Percentiles rank a stretch among this genome's conserved stretches.
phyloP scores from a whole-genome alignment of 2,329 filamentous ascomycete genomes.

The Xylariaceae sp. region DNA sequence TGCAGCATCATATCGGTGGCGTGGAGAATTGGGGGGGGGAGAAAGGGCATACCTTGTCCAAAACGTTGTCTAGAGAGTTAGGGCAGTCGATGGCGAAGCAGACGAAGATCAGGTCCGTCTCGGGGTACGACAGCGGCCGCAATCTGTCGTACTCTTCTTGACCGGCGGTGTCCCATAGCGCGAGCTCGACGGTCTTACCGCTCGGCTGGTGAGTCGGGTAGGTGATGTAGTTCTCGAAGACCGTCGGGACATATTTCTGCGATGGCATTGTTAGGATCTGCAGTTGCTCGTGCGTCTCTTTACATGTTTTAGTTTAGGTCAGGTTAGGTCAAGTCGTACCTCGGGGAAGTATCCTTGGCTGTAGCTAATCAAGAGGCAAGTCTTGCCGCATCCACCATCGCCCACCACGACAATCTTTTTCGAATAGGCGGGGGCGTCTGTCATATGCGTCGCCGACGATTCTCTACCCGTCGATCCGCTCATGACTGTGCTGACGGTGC shows the following conservation, averaged over 20 bases:
- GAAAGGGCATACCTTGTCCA: conserved; percentile 80
- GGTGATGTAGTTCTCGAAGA: conserved; percentile 99
- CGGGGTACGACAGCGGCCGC: conserved; percentile 93
- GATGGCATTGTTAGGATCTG: conserved; percentile 2
- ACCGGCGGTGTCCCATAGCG: conserved; percentile 96
- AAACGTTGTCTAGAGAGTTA: conserved; percentile 95
- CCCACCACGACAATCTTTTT: conserved; percentile 99
- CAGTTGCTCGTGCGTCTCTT: background rate
- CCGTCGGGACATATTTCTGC: conserved; percentile 99
- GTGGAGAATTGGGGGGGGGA: background rate
- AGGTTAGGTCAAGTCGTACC: conserved; percentile 55
- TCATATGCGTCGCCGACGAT: conserved; percentile 81
- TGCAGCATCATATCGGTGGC: conserved; percentile 32
- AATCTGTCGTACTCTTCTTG: conserved; percentile 98
- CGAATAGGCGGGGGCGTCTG: conserved; percentile 88
- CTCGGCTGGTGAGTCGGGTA: conserved; percentile 86
- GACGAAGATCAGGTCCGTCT: conserved; percentile 96
- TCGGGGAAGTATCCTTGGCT: conserved; percentile 98
- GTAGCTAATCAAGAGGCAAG: conserved; percentile 97
- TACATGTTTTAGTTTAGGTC: background rate
- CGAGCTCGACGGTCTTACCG: conserved; percentile 94
- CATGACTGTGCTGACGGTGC: conserved; percentile 83
- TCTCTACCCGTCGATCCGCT: conserved; percentile 75
- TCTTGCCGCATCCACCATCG: conserved; percentile 98
- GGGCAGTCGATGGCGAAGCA: conserved; percentile 99